A percentile compares a stretch with the other conserved stretches of the same genome.
These are phyloP conservation scores for Boletus pseudopeckii DNA, from an alignment of 768 basidiomycete genomes.

Conservation along the genomic window DNA sequence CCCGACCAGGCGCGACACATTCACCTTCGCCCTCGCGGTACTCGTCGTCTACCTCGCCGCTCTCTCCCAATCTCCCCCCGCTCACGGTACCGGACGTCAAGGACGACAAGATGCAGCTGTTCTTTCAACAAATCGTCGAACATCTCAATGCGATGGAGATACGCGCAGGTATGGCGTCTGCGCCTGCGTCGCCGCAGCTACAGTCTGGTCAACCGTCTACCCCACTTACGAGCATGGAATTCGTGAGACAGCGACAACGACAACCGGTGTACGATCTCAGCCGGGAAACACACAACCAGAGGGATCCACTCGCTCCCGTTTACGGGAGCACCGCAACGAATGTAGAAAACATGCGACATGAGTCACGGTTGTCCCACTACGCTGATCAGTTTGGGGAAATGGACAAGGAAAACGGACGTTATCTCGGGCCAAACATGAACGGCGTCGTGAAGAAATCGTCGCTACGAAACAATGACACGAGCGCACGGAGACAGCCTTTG, in stretches of 20 bases:
- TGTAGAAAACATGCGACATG: not conserved
- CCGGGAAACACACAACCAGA: constrained; percentile 9
- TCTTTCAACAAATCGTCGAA: constrained; percentile 82
- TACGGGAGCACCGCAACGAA: constrained; percentile 11
- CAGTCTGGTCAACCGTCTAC: constrained; percentile 6
- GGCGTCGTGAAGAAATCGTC: constrained; percentile 44
- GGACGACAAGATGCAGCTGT: constrained; percentile 74
- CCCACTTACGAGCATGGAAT: constrained; percentile 17
- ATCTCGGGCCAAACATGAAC: constrained; percentile 1
- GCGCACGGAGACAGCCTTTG: constrained; percentile 19
- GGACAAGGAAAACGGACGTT: constrained; percentile 59
- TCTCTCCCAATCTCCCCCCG: constrained; percentile 40
- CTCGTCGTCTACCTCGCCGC: constrained; percentile 28
- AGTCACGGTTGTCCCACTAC: not conserved
- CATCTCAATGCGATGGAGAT: constrained; percentile 74
- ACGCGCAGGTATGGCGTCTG: constrained; percentile 34
- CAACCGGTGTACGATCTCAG: constrained; percentile 5
- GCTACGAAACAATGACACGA: constrained; percentile 31
- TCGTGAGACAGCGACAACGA: constrained; percentile 15
- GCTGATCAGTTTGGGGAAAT: constrained; percentile 19
- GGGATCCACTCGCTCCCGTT: constrained; percentile 37
- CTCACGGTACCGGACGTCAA: constrained; percentile 67
- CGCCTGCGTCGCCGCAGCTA: constrained; percentile 17
- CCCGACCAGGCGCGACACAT: constrained; percentile 15
- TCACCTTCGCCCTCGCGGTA: constrained; percentile 27